Evolutionary conservation across 495 filamentous ascomycete genomes (phyloP), one percentile per base, ranked within the genome.

Genomic region (Penicillium paradoxum): DNA sequence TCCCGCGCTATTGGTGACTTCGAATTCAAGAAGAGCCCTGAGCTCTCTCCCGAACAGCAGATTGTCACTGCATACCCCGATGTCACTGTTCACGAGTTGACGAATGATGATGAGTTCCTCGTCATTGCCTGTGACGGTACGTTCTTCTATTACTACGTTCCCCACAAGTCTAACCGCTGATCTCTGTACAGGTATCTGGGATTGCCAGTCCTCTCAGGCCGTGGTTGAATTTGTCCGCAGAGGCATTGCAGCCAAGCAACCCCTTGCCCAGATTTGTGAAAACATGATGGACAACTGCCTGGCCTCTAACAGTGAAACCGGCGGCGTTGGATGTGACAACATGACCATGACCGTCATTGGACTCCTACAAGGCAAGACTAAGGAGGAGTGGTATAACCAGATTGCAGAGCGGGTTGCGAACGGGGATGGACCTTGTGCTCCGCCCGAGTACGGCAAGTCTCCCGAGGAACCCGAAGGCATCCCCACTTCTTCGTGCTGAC

Each of bases 251-350:
- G 91, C 91, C 17, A 93, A 95, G 76, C 93, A 98, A 73, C 85
- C 91, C 27, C 81, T 98, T 17, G 82, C 88, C 43, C 84, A 86
- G 63, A 97, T 98, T 62, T 96, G 91, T 72, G 93, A 98, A 76
- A 98, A 98, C 76, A 95, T 98, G 90, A 98, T 98, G 93, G 91
- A 97, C 76, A 98, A 97, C 73, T 98, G 93, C 68, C 80, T 97
- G 49, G 89, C 93, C 25, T 91, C 90, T 45, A 97, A 93, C 78
- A 93, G 91, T 60, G 95, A 98, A 71, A 97, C 93, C 37, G 93
- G 93, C 29, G 93, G 93, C 39, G 93, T 98, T 43, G 93, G 93
- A 55, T 98, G 93, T 73, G 93, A 98, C 73, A 98, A 98, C 77
- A 98, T 98, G 93, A 98, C 93, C 57, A 96, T 97, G 88, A 79